These are phyloP conservation scores for Vinca minor DNA, from an alignment of 257 asterid genomes.

Conservation along the genomic window DNA sequence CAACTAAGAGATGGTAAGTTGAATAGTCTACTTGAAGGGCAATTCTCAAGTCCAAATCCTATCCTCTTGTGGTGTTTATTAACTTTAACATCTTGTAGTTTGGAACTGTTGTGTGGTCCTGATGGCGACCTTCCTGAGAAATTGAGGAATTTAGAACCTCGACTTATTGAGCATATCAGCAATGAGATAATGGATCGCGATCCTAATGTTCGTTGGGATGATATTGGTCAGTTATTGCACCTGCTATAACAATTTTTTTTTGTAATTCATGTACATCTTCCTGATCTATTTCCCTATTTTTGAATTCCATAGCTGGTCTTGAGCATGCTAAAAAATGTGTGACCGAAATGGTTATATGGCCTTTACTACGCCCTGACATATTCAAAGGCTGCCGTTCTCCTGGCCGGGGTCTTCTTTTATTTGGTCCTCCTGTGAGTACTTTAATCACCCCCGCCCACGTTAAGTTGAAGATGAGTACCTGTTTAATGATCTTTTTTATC, in stretches of 20 bases:
- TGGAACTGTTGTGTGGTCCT: constrained; percentile 87
- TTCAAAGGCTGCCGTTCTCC: constrained; percentile 99
- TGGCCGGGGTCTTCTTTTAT: constrained; percentile 98
- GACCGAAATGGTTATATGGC: constrained; percentile 99
- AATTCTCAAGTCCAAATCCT: not conserved
- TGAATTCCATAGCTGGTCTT: constrained; percentile 61
- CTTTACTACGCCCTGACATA: constrained; percentile 91
- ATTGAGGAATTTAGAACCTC: constrained; percentile 89
- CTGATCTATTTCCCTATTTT: constrained; percentile 14
- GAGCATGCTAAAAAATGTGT: constrained; percentile 99
- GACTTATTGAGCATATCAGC: constrained; percentile 90
- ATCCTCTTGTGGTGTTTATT: not conserved
- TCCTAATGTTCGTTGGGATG: constrained; percentile 98
- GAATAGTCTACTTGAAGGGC: not conserved
- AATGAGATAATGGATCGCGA: constrained; percentile 97
- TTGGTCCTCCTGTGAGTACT: constrained; percentile 96
- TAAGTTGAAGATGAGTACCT: constrained; percentile 5
- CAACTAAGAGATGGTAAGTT: constrained; percentile 73
- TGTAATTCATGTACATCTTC: not conserved
- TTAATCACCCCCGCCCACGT: constrained; percentile 1
- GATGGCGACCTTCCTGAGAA: constrained; percentile 99
- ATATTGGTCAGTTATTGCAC: constrained; percentile 51
- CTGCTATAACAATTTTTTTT: not conserved
- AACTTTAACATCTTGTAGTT: constrained; percentile 33
- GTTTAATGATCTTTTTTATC: constrained; percentile 20